Evolutionary conservation across 768 basidiomycete genomes (phyloP), one percentile per base, ranked within the genome.

Genomic region (Steccherinum ochraceum): DNA sequence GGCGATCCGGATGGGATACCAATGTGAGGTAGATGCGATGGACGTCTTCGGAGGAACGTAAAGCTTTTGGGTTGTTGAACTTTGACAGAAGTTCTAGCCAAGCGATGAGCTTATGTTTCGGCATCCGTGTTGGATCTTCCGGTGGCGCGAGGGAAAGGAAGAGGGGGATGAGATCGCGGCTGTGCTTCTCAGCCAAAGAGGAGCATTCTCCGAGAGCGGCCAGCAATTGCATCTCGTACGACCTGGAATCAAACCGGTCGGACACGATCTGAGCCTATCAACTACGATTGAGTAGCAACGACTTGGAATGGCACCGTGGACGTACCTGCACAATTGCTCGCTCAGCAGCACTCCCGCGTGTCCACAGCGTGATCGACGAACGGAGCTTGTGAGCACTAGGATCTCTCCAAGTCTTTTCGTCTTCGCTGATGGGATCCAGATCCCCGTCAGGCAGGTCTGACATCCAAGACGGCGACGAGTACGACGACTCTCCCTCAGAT

Each of bases 11-110:
- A 55, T 93, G 85, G 3, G 93, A 84, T 20, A 98, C 77, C 19
- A 90, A 75, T n/a, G 77, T 69, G 12, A 76, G 74, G 67, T 93
- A 95, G 20, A 92, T 62, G 1, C 71, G 46, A 40, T 77, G 79
- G 3, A 98, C 73, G 0, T 75, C 74, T 7, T 85, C 76, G 0
- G 89, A 79, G 5, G 80, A 74, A 61, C 83, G 78, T 1, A 94
- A 71, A 0, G 92, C 89, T 68, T 91, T 95, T n/a, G 94, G 95
- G 61, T 97, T 98, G 58, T 72, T 71, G 64, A 99, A 89, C 63
- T 93, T 95, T 46, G 89, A 77, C 66, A 97, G 90, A 11, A 98
- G 75, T 18, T 79, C 79, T 23, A 98, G 80, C 84, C 90, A 98
- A 0, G 80, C 73, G 13, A 69, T 69, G 10, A 96, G 77, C 61